These are phyloP conservation scores for Garcia nutans DNA, from an alignment of 345 rosid species.

Conservation along the genomic window DNA sequence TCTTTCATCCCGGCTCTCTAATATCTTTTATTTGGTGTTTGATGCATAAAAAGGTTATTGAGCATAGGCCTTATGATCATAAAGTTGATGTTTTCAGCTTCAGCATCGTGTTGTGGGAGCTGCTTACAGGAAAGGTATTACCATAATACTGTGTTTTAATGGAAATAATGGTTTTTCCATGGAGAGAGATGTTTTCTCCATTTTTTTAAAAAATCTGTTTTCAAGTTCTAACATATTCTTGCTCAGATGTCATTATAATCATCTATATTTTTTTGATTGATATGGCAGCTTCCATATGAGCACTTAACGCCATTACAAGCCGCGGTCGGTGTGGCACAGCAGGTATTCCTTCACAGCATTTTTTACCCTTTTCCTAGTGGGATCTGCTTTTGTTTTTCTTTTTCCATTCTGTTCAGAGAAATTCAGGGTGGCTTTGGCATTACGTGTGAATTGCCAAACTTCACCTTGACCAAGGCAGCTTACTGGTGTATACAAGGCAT, in stretches of 20 bases:
- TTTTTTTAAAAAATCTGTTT: not conserved
- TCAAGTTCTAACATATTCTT: not conserved
- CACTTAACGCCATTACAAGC: conserved; percentile 64
- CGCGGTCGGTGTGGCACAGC: conserved; percentile 61
- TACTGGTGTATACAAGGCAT: too few species aligned
- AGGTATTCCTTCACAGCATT: conserved; percentile 37
- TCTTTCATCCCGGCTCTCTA: conserved; percentile 15
- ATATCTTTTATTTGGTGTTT: conserved; percentile 24
- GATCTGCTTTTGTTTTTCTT: not conserved
- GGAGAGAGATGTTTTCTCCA: not conserved
- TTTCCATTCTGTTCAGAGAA: not conserved
- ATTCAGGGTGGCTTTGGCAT: not conserved
- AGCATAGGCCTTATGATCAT: conserved; percentile 57
- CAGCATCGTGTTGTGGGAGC: conserved; percentile 63
- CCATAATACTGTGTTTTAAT: not conserved
- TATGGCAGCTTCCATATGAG: conserved; percentile 56
- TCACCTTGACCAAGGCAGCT: too few species aligned
- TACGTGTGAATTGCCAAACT: not conserved
- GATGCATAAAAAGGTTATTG: conserved; percentile 54
- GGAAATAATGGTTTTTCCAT: not conserved
- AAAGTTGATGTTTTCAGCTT: conserved; percentile 71
- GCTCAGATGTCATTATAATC: not conserved
- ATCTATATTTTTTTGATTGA: conserved; percentile 14
- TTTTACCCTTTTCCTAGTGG: not conserved
- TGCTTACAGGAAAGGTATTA: conserved; percentile 62